Evolutionary conservation across 768 basidiomycete genomes (phyloP), one percentile per base, ranked within the genome.

Genomic region (Tulasnella sp.): DNA sequence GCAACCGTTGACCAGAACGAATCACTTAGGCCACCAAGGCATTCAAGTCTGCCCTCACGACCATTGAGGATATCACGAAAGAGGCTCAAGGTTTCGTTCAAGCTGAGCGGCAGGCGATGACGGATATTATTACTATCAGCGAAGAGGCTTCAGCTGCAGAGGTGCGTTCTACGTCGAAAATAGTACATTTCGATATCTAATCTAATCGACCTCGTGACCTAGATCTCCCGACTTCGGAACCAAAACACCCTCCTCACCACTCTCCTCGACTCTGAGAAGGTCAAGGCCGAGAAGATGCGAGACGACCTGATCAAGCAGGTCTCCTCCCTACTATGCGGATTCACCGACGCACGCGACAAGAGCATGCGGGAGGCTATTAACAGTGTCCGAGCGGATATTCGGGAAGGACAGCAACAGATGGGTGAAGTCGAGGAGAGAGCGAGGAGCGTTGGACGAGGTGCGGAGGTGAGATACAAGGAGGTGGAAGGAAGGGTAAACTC

Each of bases 291-390:
- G 35, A 88, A 87, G 72, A 89, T 92, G 1, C 92, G 90, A 78
- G 90, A 91, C 57, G 91, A 93, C 55, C 83, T 97, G 16, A 83
- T 96, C n/a, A 88, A 91, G 57, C 91, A 90, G 51, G 87, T 97
- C 73, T 92, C 93, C 0, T 86, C 86, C 4, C 86, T 96, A 80
- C 85, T 98, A 2, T 90, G 88, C 15, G 91, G 89, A 37, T 96
- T 92, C 83, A 87, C 91, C 40, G 84, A 88, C 61, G 88, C 91
- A 70, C 89, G 93, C 39, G 92, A 96, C 82, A 85, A 87, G 20
- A 89, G 89, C 26, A 84, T 95, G 74, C 87, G 88, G 55, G 88
- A 89, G 37, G 88, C 89, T 1, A 86, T 93, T 73, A 85, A 85
- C 0, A 82, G 84, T 57, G 84, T 93, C 35, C 86, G 88, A 48